Evolutionary conservation across 371 early-diverging fungal genomes (phyloP).

Genomic region (Apophysomyces ossiformis): DNA sequence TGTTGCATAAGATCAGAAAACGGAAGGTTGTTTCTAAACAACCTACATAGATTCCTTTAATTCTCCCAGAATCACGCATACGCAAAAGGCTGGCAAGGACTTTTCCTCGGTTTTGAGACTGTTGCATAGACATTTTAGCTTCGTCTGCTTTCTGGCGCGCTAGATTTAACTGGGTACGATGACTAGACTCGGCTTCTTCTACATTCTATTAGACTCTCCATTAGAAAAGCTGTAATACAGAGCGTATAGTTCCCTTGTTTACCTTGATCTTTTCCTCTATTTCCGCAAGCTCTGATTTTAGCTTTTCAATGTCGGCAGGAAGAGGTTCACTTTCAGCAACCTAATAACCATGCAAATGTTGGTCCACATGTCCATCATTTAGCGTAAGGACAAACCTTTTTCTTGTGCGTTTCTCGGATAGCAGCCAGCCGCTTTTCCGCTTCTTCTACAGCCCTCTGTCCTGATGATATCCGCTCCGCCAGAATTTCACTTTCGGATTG

Average conservation of each 20-base stretch:
- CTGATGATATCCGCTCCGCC: slow-evolving; percentile 59
- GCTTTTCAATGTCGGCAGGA: slow-evolving; percentile 51
- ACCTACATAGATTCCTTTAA: slow-evolving; percentile 82
- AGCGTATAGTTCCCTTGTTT: slow-evolving; percentile 9
- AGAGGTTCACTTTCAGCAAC: slow-evolving; percentile 25
- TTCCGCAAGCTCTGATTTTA: slow-evolving; percentile 47
- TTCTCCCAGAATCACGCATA: slow-evolving; percentile 79
- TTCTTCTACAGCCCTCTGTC: slow-evolving; percentile 59
- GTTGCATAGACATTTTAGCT: slow-evolving; percentile 64
- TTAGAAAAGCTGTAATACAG: too few species aligned
- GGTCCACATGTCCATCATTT: neutral
- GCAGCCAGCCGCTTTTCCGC: slow-evolving; percentile 63
- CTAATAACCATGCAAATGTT: neutral
- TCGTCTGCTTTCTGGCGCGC: slow-evolving; percentile 74
- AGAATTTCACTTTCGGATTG: slow-evolving; percentile 79
- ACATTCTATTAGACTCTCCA: neutral
- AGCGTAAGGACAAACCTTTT: slow-evolving; percentile 24
- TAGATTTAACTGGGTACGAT: slow-evolving; percentile 24
- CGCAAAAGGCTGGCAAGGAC: slow-evolving; percentile 76
- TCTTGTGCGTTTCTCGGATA: slow-evolving; percentile 21
- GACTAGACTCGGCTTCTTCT: slow-evolving; percentile 9
- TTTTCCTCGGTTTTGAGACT: slow-evolving; percentile 75
- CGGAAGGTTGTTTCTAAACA: neutral
- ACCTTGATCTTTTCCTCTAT: slow-evolving; percentile 40
- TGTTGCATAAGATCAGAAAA: slow-evolving; percentile 5